A percentile compares a stretch with the other conserved stretches of the same genome.
phyloP scores from a whole-genome alignment of 2,329 filamentous ascomycete species.

The Gliomastix tumulicola region DNA sequence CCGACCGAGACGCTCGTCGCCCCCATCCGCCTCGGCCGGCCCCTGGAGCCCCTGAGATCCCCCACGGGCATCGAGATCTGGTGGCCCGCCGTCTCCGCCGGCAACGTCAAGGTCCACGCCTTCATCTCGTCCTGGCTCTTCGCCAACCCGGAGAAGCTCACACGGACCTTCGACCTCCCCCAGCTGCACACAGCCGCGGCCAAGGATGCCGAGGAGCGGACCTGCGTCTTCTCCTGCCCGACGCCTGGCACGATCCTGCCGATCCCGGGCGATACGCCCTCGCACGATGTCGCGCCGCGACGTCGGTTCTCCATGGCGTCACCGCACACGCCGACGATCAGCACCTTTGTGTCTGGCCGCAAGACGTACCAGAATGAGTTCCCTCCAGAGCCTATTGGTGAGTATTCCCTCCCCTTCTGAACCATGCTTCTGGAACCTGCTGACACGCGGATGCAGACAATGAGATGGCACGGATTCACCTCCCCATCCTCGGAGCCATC shows the following conservation, averaged over 20 bases:
- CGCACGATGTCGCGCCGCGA: too few species aligned
- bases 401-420: neutral
- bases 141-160: neutral
- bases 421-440: neutral
- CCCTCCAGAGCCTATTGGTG: neutral
- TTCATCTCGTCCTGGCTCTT: neutral
- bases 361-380: neutral
- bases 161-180: neutral
- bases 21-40: constrained; percentile 1
- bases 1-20: too few species aligned
- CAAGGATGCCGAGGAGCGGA: neutral
- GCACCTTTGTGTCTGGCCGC: too few species aligned
- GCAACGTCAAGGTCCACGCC: constrained; percentile 2
- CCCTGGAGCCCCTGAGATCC: neutral
- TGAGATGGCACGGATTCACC: constrained; percentile 5
- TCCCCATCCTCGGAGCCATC: constrained; percentile 48
- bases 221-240: neutral
- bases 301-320: too few species aligned
- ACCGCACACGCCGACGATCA: too few species aligned
- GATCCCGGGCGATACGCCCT: neutral
- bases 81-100: constrained; percentile 1
- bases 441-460: neutral
- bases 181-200: neutral
- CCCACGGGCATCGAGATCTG: neutral
- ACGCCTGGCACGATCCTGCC: constrained; percentile 1